Conservation (phyloP, 257 asterid genomes). For the Eustoma russellianum region DNA sequence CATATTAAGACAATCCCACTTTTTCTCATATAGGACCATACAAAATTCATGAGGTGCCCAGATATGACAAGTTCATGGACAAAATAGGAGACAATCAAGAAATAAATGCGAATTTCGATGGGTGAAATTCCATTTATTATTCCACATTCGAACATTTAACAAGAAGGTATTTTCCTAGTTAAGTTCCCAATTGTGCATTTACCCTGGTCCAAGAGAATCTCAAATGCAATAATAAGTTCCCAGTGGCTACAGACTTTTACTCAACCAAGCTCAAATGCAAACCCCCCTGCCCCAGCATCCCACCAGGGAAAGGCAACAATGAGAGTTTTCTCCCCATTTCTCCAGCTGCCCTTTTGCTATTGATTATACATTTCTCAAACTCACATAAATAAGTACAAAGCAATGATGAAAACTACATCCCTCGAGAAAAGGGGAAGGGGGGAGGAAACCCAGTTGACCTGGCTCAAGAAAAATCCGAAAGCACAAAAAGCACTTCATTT, state of each 20-base stretch:
- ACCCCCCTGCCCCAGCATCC: neutral
- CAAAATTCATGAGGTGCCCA: too few species aligned
- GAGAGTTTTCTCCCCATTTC: neutral
- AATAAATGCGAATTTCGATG: too few species aligned
- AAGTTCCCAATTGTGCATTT: neutral
- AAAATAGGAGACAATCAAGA: too few species aligned
- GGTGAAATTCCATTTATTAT: too few species aligned
- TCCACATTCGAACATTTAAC: too few species aligned
- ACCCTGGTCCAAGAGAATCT: neutral
- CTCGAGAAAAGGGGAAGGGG: neutral
- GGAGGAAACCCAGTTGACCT: neutral
- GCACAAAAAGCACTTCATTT: constrained; percentile 1
- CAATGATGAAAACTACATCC: neutral
- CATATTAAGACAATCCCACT: too few species aligned
- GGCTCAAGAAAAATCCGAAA: neutral
- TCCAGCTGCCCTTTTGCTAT: neutral
- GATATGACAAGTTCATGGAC: too few species aligned
- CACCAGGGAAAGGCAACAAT: neutral
- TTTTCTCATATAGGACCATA: too few species aligned
- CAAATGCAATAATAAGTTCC: neutral
- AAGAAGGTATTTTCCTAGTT: too few species aligned
- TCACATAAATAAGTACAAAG: neutral
- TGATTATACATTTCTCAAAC: neutral
- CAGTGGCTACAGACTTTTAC: too few species aligned
- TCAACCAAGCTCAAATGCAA: neutral